Evolutionary conservation across 139 green algal species (phyloP).

Genomic region (Tetraselmis striata): DNA sequence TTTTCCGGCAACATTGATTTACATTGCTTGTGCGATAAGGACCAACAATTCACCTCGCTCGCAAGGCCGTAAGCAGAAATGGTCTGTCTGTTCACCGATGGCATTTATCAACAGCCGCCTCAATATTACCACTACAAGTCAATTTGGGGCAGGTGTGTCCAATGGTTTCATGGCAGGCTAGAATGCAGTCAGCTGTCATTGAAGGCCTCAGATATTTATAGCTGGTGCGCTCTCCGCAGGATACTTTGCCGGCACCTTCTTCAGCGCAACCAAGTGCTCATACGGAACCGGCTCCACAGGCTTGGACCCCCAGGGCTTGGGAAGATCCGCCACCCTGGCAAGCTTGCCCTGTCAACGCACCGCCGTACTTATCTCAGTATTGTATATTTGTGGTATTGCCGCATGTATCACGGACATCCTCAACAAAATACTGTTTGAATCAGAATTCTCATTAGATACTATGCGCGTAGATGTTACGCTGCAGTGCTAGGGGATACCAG

Average conservation of each 20-base stretch:
- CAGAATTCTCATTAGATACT: background rate
- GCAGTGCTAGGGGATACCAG: background rate
- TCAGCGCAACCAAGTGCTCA: background rate
- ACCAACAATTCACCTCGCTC: too few species aligned
- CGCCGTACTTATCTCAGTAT: background rate
- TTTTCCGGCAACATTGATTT: too few species aligned
- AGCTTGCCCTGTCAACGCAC: background rate
- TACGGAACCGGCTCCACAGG: background rate
- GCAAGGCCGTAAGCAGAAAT: too few species aligned
- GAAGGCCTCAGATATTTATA: too few species aligned
- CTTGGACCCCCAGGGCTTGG: background rate
- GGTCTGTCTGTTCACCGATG: too few species aligned
- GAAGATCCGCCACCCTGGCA: background rate
- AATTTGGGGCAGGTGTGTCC: too few species aligned
- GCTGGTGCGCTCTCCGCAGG: background rate
- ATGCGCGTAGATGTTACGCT: background rate
- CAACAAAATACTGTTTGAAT: background rate
- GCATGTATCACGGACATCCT: too few species aligned
- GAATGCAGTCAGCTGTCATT: too few species aligned
- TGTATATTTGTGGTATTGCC: background rate
- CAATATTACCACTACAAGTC: too few species aligned
- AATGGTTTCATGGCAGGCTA: too few species aligned
- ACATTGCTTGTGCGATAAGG: too few species aligned
- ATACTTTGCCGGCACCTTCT: background rate
- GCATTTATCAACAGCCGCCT: too few species aligned